Base-by-base conservation (phyloP, 2,329 filamentous ascomycete species). In the Fulvia fulva region DNA sequence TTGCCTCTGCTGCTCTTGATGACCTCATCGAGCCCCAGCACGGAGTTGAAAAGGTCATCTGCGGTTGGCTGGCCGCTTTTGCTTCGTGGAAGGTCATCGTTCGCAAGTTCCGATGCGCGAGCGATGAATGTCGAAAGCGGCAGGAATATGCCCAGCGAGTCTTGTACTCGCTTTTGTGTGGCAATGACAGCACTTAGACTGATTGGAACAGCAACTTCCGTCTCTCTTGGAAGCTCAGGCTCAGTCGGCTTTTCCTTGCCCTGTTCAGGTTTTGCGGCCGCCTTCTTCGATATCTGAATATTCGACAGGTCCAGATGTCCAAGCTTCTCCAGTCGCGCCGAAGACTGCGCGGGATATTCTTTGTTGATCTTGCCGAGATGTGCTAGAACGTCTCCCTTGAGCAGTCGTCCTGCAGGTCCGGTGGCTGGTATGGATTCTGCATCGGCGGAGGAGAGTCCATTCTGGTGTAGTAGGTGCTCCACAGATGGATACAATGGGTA, bases 331-430 rank as follows among this genome's bases (percentile, higher is more conserved):
- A 96, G 87, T 53, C 85, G 86, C 58, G 83, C 79, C 56, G 89
- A 88, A 66, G 91, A 82, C 61, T 85, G 80, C 22, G 84, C 81
- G 1, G 93, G 89, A 65, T 90, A 88, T 59, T 86, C 81, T 63
- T 86, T 79, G 60, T 87, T 80, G 69, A 97, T 90, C 66, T 82
- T 80, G 62, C 94, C 94, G 16, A 97, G 76, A 74, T 93, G 94
- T 50, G 91, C 92, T 55, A 99, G 85, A 6, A 99, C 88, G 72
- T 99, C 94, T 56, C 94, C 94, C 81, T 99, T 99, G 62, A 99
- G 82, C 55, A 99, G 80, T 61, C 94, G 87, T 58, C 92, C 91
- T 68, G 87, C 87, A 28, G 94, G 94, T 23, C 94, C 94, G 21
- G 90, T 93, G 5, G 91, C 88, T 54, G 86, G 88, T 73, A 97